phyloP scores from a whole-genome alignment of 331 rosid species.

The Acacia concinna region DNA sequence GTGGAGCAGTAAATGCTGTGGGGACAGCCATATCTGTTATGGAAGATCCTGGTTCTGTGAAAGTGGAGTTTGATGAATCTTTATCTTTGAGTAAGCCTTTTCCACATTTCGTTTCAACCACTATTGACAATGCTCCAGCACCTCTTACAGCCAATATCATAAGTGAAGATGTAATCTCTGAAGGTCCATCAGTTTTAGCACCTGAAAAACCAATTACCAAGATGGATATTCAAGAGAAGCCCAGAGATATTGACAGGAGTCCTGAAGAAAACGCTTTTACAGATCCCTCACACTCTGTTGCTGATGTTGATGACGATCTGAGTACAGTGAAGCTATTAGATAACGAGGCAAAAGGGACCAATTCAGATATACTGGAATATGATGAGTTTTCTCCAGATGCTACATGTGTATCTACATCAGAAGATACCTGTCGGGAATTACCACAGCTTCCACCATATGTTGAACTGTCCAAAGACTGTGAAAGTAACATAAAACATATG shows the following conservation, averaged over 20 bases:
- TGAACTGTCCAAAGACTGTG: constrained; percentile 75
- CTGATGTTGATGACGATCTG: constrained; percentile 49
- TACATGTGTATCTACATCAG: constrained; percentile 58
- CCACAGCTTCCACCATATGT: constrained; percentile 78
- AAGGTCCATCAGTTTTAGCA: constrained; percentile 47
- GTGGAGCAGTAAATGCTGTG: constrained; percentile 49
- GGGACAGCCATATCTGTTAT: constrained; percentile 43
- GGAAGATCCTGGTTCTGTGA: constrained; percentile 53
- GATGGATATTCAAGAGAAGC: constrained; percentile 52
- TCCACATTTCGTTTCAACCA: constrained; percentile 38
- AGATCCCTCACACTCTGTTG: constrained; percentile 48
- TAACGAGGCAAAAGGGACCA: constrained; percentile 48
- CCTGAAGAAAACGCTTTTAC: constrained; percentile 43
- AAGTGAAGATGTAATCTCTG: constrained; percentile 56
- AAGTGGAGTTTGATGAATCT: constrained; percentile 58
- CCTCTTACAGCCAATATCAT: constrained; percentile 41
- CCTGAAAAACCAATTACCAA: constrained; percentile 40
- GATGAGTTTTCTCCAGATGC: constrained; percentile 62
- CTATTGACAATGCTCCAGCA: constrained; percentile 46
- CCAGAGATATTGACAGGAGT: constrained; percentile 42
- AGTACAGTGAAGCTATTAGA: constrained; percentile 45
- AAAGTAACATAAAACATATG: constrained; percentile 55
- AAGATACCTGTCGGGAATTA: constrained; percentile 76
- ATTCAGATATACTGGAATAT: constrained; percentile 56
- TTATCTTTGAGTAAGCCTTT: constrained; percentile 52